Evolutionary conservation across 495 filamentous ascomycete genomes (phyloP).

Genomic region (Neurospora africana): DNA sequence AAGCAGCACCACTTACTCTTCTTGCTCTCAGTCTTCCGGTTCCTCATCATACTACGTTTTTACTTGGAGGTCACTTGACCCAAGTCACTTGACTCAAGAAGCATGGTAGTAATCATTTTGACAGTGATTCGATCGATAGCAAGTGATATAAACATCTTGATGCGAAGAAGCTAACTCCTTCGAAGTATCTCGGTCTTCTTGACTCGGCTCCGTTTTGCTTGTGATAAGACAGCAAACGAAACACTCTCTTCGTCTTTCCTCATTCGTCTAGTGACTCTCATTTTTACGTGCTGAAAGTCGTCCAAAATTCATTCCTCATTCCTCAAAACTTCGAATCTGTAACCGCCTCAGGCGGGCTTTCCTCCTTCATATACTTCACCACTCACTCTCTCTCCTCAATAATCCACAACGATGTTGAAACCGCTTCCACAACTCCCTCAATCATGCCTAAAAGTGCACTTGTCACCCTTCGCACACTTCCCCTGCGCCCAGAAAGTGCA

Average conservation of each 20-base stretch:
- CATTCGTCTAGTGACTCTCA: neutral
- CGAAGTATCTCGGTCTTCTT: neutral
- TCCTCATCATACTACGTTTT: neutral
- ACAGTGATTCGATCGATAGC: neutral
- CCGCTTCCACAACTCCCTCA: slow-evolving; percentile 2
- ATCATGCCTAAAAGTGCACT: slow-evolving; percentile 75
- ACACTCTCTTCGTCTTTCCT: neutral
- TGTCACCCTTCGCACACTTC: slow-evolving; percentile 72
- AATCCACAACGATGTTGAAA: too few relatives aligned
- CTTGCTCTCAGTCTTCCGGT: neutral
- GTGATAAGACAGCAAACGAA: neutral
- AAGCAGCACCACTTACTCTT: neutral
- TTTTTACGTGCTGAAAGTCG: neutral
- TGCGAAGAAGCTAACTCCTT: neutral
- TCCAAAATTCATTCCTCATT: neutral
- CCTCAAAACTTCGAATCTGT: neutral
- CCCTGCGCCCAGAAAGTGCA: slow-evolving; percentile 73
- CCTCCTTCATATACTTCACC: too few relatives aligned
- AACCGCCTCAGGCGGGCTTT: too few relatives aligned
- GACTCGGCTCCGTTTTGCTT: neutral
- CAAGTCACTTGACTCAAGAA: neutral
- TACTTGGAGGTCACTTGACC: neutral
- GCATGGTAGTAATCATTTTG: neutral
- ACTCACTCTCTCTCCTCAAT: too few relatives aligned
- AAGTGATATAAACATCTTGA: neutral